Percentiles rank a stretch among this genome's conserved stretches.
These are phyloP conservation scores for Kalaharituber pfeilii DNA, from an alignment of 2,329 filamentous ascomycete species.

Conservation along the genomic window DNA sequence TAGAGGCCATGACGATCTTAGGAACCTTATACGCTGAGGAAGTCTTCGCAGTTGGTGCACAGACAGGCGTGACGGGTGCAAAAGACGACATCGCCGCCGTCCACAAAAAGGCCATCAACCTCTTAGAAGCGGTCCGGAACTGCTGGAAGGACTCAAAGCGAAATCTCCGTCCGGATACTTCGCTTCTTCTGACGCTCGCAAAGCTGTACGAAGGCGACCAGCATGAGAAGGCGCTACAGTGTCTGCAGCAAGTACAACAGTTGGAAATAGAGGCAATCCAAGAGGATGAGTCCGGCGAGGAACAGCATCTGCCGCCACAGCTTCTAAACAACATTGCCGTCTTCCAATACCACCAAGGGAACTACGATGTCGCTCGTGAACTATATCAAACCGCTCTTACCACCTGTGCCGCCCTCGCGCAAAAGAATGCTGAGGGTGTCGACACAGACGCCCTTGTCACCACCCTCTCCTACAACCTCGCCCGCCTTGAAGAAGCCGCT, in stretches of 20 bases:
- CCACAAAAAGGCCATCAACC: conserved; percentile 65
- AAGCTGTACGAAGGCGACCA: conserved; percentile 72
- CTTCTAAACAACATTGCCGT: conserved; percentile 94
- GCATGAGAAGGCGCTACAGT: conserved; percentile 82
- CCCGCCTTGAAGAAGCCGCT: conserved; percentile 76
- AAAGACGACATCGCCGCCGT: conserved; percentile 80
- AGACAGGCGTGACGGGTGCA: conserved; percentile 36
- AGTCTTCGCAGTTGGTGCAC: conserved; percentile 55
- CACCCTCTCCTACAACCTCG: conserved; percentile 92
- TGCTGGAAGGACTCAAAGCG: conserved; percentile 91
- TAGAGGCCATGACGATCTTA: conserved; percentile 82
- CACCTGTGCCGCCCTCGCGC: conserved; percentile 56
- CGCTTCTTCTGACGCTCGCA: conserved; percentile 79
- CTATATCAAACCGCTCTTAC: conserved; percentile 84
- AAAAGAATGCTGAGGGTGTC: conserved; percentile 53
- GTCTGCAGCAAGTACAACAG: conserved; percentile 79
- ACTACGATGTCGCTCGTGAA: conserved; percentile 59
- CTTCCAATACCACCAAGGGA: conserved; percentile 80
- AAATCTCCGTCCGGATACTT: conserved; percentile 60
- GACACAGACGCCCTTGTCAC: conserved; percentile 87
- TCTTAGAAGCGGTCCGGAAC: conserved; percentile 67
- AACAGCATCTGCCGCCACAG: conserved; percentile 61
- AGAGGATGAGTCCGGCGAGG: conserved; percentile 41
- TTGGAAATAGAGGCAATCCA: conserved; percentile 67
- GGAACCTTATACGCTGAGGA: conserved; percentile 90